A percentile compares a stretch with the other conserved stretches of the same genome.
These are phyloP conservation scores for Sporobolomyces phaffii DNA, from an alignment of 768 basidiomycete species.

Conservation along the genomic window DNA sequence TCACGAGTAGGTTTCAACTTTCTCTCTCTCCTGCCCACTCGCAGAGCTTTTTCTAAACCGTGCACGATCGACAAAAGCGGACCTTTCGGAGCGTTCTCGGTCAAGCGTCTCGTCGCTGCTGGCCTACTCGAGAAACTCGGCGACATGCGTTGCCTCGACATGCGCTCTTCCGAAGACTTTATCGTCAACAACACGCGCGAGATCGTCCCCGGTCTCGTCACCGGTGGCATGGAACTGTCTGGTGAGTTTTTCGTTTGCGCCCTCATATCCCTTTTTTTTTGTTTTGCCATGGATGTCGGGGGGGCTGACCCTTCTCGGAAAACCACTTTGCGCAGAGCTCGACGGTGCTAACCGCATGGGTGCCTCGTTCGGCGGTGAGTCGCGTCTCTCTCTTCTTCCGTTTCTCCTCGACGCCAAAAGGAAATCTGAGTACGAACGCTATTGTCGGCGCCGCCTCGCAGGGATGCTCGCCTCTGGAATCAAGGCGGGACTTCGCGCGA, in stretches of 20 bases:
- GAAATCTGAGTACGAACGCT: not conserved
- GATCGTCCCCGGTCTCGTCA: slow-evolving; percentile 58
- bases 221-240: slow-evolving; percentile 69
- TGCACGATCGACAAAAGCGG: slow-evolving; percentile 24
- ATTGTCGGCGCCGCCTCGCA: too few species aligned
- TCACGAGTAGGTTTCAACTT: slow-evolving; percentile 55
- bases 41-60: not conserved
- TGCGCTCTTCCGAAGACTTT: slow-evolving; percentile 74
- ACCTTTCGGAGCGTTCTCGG: slow-evolving; percentile 69
- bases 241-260: not conserved
- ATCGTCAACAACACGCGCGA: slow-evolving; percentile 57
- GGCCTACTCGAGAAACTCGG: slow-evolving; percentile 66
- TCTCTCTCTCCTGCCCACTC: slow-evolving; percentile 42
- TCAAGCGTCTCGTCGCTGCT: slow-evolving; percentile 68
- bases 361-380: slow-evolving; percentile 55
- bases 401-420: not conserved
- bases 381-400: too few species aligned
- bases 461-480: slow-evolving; percentile 73
- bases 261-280: not conserved
- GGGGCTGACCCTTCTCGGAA: too few species aligned
- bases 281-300: too few species aligned
- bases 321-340: slow-evolving; percentile 55
- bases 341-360: slow-evolving; percentile 72
- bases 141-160: slow-evolving; percentile 73
- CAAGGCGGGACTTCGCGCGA: slow-evolving; percentile 64